phyloP scores from a whole-genome alignment of 2,329 filamentous ascomycete species.

The Bipolaris sorokiniana region DNA sequence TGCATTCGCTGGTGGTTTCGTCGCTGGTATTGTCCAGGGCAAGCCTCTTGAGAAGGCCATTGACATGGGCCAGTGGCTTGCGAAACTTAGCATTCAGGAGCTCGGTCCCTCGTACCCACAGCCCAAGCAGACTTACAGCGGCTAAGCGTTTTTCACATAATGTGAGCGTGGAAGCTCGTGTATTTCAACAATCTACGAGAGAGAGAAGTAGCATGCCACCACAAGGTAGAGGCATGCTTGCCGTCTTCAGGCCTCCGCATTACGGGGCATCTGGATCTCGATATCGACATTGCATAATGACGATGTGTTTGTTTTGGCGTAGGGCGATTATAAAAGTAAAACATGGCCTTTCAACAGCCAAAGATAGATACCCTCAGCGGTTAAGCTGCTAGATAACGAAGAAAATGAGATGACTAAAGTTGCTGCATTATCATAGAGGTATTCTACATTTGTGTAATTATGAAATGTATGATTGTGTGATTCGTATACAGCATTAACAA shows the following conservation, averaged over 20 bases:
- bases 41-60: slow-evolving; percentile 78
- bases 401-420: neutral
- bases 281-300: slow-evolving; percentile 3
- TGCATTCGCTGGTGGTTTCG: slow-evolving; percentile 93
- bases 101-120: slow-evolving; percentile 80
- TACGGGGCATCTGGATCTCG: neutral
- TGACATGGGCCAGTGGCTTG: slow-evolving; percentile 96
- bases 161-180: slow-evolving; percentile 47
- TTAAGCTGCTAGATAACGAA: slow-evolving; percentile 9
- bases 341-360: slow-evolving; percentile 31
- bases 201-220: slow-evolving; percentile 30
- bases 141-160: slow-evolving; percentile 35
- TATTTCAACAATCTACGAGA: slow-evolving; percentile 52
- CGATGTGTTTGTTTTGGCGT: slow-evolving; percentile 10
- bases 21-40: slow-evolving; percentile 85
- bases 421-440: neutral
- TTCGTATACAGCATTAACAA: neutral
- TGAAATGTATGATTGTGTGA: neutral
- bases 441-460: neutral
- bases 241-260: neutral
- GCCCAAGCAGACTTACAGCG: slow-evolving; percentile 51
- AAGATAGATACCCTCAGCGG: slow-evolving; percentile 27
- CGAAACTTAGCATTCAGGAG: slow-evolving; percentile 91
- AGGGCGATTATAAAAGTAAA: slow-evolving; percentile 9
- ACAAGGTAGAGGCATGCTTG: slow-evolving; percentile 5